Conservation (phyloP, 2,329 filamentous ascomycete genomes). For the Xylariaceae sp. region DNA sequence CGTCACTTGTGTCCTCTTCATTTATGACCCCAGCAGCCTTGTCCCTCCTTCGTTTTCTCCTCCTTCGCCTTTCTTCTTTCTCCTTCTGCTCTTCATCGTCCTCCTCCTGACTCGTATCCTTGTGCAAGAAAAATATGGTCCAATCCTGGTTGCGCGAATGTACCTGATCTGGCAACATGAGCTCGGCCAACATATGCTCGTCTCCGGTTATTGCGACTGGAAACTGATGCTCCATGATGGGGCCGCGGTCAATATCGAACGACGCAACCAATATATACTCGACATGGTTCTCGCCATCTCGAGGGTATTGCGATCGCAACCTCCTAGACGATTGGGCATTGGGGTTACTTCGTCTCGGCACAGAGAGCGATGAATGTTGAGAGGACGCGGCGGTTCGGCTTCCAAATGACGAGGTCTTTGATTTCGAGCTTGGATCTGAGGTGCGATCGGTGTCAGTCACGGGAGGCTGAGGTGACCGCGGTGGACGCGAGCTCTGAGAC, state of each 20-base stretch:
- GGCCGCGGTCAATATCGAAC: constrained; percentile 94
- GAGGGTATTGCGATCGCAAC: constrained; percentile 74
- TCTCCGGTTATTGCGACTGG: constrained; percentile 93
- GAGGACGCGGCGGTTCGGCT: constrained; percentile 56
- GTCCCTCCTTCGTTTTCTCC: constrained; percentile 56
- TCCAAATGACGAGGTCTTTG: constrained; percentile 56
- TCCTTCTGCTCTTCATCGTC: constrained; percentile 71
- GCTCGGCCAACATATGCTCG: constrained; percentile 95
- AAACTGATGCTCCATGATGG: constrained; percentile 98
- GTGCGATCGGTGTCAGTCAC: constrained; percentile 56
- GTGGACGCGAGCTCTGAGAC: constrained; percentile 56
- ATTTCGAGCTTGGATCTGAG: constrained; percentile 62
- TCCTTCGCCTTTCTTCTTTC: constrained; percentile 55
- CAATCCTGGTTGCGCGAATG: constrained; percentile 95
- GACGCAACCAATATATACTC: constrained; percentile 98
- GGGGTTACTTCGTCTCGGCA: constrained; percentile 53
- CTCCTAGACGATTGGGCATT: constrained; percentile 56
- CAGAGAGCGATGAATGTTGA: constrained; percentile 63
- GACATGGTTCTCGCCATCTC: constrained; percentile 87
- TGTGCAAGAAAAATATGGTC: constrained; percentile 99
- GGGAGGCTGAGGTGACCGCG: constrained; percentile 58
- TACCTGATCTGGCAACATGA: constrained; percentile 97
- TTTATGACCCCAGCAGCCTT: constrained; percentile 51
- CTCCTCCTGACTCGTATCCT: constrained; percentile 83
- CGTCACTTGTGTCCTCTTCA: constrained; percentile 47